Base-by-base conservation (phyloP, 192 early-diverging fungal genomes). In the Coemansia sp. region DNA sequence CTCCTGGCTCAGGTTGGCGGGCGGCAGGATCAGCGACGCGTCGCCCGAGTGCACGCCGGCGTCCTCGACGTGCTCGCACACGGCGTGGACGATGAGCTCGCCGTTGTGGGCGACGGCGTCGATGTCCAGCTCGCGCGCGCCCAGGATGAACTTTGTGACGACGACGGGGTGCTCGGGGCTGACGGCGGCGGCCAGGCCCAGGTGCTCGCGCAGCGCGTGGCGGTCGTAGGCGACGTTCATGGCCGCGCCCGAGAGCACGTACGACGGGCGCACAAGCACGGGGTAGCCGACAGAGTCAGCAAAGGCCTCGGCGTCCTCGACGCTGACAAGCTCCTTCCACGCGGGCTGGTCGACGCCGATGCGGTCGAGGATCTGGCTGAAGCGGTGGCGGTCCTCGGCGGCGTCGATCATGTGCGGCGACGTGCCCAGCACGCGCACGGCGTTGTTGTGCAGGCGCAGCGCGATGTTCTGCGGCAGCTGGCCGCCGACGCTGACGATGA, bases 381-480 rank as follows among this genome's bases (percentile, higher is more conserved):
- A 99, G 84, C 97, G 94, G 86, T 95, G 90, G 70, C 96, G 92
- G 87, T 98, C 92, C 80, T 99, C 96, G 38, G 96, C 97, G 11
- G 88, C 83, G 69, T 99, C 97, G 61, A 99, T 93, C 87, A 92
- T 92, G 46, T 91, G 87, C 1, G 97, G 95, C 29, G 85, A 89
- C 11, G 97, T 99, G 53, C 97, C 97, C 33, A 99, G 77, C 5
- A 98, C 89, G n/a, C 92, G 93, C 66, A 95, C 88, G 7, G 88
- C 85, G 70, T 86, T 83, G 18, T 90, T 75, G 52, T 92, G 87
- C 60, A 98, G 81, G 22, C 87, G 87, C 39, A 97, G 86, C 22
- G 97, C 97, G 86, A 98, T 97, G 86, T 98, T 97, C 79, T 98
- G 94, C 41, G 97, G 97, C 16, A 94, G 84, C 88, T 98, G 97